phyloP scores from a whole-genome alignment of 768 basidiomycete species.

The Rhizopogon vesiculosus region DNA sequence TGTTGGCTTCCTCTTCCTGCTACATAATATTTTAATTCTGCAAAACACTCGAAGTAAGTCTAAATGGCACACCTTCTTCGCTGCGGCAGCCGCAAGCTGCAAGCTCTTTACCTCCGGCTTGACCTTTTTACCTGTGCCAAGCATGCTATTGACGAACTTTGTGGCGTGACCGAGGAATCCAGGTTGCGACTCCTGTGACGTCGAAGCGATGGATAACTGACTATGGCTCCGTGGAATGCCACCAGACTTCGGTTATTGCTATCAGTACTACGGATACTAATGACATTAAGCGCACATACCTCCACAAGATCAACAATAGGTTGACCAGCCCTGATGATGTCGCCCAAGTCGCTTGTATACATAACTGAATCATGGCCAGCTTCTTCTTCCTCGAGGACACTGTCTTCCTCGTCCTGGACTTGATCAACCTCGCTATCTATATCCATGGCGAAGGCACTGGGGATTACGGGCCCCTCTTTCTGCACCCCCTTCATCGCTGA shows the following conservation, averaged over 20 bases:
- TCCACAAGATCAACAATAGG: slow-evolving; percentile 35
- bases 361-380: slow-evolving; percentile 27
- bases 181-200: slow-evolving; percentile 33
- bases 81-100: slow-evolving; percentile 75
- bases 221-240: slow-evolving; percentile 40
- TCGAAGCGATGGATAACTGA: slow-evolving; percentile 51
- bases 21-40: slow-evolving; percentile 26
- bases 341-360: slow-evolving; percentile 33
- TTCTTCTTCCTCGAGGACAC: slow-evolving; percentile 29
- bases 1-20: slow-evolving; percentile 89
- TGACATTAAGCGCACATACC: slow-evolving; percentile 29
- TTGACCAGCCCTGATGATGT: slow-evolving; percentile 33
- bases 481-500: slow-evolving; percentile 7
- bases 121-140: slow-evolving; percentile 65
- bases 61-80: slow-evolving; percentile 70
- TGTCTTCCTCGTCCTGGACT: slow-evolving; percentile 7
- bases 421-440: slow-evolving; percentile 11
- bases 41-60: background rate
- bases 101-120: slow-evolving; percentile 79
- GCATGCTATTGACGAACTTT: slow-evolving; percentile 60
- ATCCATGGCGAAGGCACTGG: slow-evolving; percentile 5
- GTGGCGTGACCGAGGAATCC: slow-evolving; percentile 72
- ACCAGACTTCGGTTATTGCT: slow-evolving; percentile 13
- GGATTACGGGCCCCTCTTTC: background rate
- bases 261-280: background rate